A percentile compares a stretch with the other conserved stretches of the same genome.
These are phyloP conservation scores for Citrus cavaleriei DNA, from an alignment of 345 rosid genomes.

Conservation along the genomic window DNA sequence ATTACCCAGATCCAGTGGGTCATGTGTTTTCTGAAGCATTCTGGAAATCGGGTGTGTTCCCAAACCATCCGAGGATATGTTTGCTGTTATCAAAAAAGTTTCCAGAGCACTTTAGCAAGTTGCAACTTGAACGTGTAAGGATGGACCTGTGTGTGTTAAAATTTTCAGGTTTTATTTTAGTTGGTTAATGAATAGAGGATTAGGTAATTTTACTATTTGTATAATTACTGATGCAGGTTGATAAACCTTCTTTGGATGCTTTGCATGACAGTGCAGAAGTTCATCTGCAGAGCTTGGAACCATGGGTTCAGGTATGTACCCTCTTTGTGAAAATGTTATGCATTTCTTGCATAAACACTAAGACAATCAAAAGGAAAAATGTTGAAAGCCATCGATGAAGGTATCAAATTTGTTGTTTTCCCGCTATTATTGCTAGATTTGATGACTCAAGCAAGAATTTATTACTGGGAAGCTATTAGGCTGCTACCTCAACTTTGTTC, in stretches of 20 bases:
- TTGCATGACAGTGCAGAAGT: slow-evolving; percentile 81
- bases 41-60: slow-evolving; percentile 94
- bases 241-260: slow-evolving; percentile 84
- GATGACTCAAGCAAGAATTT: neutral
- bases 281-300: slow-evolving; percentile 92
- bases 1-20: slow-evolving; percentile 74
- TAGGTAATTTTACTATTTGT: slow-evolving; percentile 4
- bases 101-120: slow-evolving; percentile 89
- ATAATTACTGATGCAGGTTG: slow-evolving; percentile 52
- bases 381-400: neutral
- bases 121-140: slow-evolving; percentile 96
- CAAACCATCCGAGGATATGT: slow-evolving; percentile 84
- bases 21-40: slow-evolving; percentile 79
- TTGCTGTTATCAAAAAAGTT: slow-evolving; percentile 86
- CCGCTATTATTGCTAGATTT: neutral
- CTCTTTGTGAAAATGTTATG: neutral
- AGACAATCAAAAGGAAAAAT: neutral
- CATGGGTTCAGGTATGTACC: slow-evolving; percentile 82
- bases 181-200: slow-evolving; percentile 9
- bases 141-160: neutral
- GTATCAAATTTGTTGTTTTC: neutral
- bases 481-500: neutral
- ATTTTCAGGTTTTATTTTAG: neutral
- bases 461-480: neutral
- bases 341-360: neutral